Base-by-base conservation (phyloP, 352 stramenopile genomes). In the Pythium scleroteichum region DNA sequence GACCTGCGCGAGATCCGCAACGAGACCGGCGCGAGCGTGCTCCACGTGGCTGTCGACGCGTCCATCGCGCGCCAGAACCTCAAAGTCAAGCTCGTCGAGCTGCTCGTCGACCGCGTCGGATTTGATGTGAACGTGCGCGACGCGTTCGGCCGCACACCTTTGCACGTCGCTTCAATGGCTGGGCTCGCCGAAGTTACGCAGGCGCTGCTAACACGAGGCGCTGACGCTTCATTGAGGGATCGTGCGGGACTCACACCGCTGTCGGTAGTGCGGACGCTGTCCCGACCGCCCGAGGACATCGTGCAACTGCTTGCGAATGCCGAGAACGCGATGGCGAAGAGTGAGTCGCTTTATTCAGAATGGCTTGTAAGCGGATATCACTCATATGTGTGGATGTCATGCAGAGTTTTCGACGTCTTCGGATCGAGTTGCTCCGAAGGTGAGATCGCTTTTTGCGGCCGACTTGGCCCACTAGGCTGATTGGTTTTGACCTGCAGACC, bases 111-210 rank as follows among this genome's bases (percentile, higher is more conserved):
- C 57, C 63, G 59, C 20, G 73, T 88, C 24, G 75, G 77, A n/a
- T 92, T 95, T 33, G 78, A 93, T 57, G 71, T 81, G 23, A 88
- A 92, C 50, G 71, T 85, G 13, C 72, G 67, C 4, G 78, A 95
- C 44, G 60, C 86, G 61, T 88, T 91, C 73, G 85, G 82, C 19
- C 79, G 78, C 39, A 91, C 81, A 19, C 75, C 79, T 27, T 55
- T 93, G 50, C 85, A 95, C 73, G 67, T 88, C 51, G 79, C 85
- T 41, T 75, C 85, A 0, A 80, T 95, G 71, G 76, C 69, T 23
- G 83, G 85, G 3, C 88, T 78, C 49, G 50, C 65, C 10, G 69
- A 95, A 58, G 72, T 92, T 8, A 78, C 88, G 4, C 62, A 81
- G 33, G 59, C 65, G 23, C 59, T 95, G 42, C 53, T 95, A 27